Percentiles rank a stretch among this genome's conserved stretches.
phyloP scores from a whole-genome alignment of 805 yeast species.

The Myxozyma udenii region DNA sequence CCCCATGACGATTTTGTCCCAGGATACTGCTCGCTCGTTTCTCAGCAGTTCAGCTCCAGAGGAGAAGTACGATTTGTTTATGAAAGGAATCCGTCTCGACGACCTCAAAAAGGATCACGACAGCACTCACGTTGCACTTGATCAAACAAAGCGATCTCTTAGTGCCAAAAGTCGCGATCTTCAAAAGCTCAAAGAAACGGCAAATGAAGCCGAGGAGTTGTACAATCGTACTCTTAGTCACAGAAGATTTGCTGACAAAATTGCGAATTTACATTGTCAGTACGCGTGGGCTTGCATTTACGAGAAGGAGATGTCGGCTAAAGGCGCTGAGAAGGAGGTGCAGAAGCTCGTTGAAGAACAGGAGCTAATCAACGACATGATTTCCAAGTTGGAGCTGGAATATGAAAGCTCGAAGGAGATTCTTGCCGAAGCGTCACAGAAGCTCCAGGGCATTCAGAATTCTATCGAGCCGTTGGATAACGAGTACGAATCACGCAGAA shows the following conservation, averaged over 20 bases:
- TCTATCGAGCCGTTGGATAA: neutral
- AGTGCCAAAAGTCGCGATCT: conserved; percentile 37
- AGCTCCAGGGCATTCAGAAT: neutral
- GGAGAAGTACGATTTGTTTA: conserved; percentile 70
- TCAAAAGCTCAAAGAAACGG: conserved; percentile 41
- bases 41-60: conserved; percentile 70
- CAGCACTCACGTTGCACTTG: conserved; percentile 42
- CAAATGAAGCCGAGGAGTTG: conserved; percentile 38
- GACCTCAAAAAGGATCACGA: conserved; percentile 49
- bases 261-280: conserved; percentile 9
- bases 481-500: too few relatives aligned
- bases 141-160: conserved; percentile 37
- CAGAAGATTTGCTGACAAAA: conserved; percentile 8
- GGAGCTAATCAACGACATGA: neutral
- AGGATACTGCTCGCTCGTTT: conserved; percentile 89
- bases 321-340: neutral
- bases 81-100: conserved; percentile 73
- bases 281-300: conserved; percentile 27
- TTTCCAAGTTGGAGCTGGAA: neutral
- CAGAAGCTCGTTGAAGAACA: neutral
- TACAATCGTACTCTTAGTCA: conserved; percentile 22
- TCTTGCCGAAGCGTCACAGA: neutral
- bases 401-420: neutral
- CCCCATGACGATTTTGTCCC: conserved; percentile 89
- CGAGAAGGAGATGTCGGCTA: conserved; percentile 14